Base-by-base conservation (phyloP, 176 grass and related monocot genomes). In the Pontederia crassipes region DNA sequence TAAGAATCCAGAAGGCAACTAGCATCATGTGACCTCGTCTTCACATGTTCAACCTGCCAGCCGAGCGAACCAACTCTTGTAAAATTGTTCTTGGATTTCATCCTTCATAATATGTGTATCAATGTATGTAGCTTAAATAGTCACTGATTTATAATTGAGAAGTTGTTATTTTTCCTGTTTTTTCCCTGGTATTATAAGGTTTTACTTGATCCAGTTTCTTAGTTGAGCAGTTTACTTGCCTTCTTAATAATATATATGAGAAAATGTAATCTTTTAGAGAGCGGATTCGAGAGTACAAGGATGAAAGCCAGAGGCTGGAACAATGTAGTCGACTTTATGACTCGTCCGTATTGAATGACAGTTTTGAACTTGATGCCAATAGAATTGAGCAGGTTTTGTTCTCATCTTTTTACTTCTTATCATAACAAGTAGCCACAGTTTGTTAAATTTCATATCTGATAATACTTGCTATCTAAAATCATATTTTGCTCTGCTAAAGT, bases 241-340 rank as follows among this genome's bases (percentile, higher is more conserved):
- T 65, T 65, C 0, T 27, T 65, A 4, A 12, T 26, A 10, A 35
- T 28, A 48, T 16, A 48, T 12, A 46, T 26, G 45, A 64, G 20
- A 49, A 49, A 49, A 40, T 40, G 4, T 24, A 9, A 48, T 77
- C 79, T 67, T 90, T 64, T 72, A 91, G 92, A 69, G 73, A 74
- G 59, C 81, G 45, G n/a, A 70, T 88, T 50, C 75, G 67, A 20
- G 79, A 78, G 54, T 78, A 90, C 52, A 90, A 61, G 67, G 45
- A 78, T 58, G 76, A 82, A 64, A 83, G 83, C 9, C 69, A 87
- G 64, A 71, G 58, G 52, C 55, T 97, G 78, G 87, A 88, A 45
- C 64, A 74, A 20, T 91, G 79, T 55, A 72, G 49, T 49, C 68
- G 67, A 48, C 76, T 97, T 57, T 73, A 74, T 35, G 79, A 88